These are phyloP conservation scores for Strobilomyces confusus DNA, from an alignment of 768 basidiomycete genomes.

Conservation along the genomic window DNA sequence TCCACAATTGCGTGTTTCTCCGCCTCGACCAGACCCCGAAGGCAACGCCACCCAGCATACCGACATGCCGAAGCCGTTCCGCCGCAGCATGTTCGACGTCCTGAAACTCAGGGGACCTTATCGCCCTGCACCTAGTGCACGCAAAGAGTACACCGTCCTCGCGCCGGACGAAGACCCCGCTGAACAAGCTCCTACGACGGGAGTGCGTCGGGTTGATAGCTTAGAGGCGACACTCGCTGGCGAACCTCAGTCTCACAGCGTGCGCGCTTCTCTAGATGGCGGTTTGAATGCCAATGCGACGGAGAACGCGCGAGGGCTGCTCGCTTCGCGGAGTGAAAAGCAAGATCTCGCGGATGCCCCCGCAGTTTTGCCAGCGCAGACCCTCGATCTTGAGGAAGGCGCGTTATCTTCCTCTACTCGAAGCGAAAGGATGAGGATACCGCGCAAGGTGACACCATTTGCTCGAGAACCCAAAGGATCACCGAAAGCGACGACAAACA, in stretches of 20 bases:
- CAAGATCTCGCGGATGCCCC: neutral
- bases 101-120: conserved; percentile 13
- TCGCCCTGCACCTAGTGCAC: neutral
- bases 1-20: conserved; percentile 3
- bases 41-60: neutral
- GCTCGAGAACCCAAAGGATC: neutral
- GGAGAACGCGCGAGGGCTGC: neutral
- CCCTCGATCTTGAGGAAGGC: neutral
- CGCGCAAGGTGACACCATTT: conserved; percentile 11
- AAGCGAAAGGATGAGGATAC: neutral
- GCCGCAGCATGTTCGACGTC: conserved; percentile 22
- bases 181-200: neutral
- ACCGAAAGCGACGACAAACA: neutral
- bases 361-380: neutral
- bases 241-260: neutral
- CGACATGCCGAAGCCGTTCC: conserved; percentile 13
- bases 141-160: neutral
- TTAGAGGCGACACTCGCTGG: neutral
- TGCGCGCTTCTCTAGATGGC: conserved; percentile 1
- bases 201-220: conserved; percentile 1
- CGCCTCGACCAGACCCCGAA: neutral
- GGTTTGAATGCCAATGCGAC: neutral
- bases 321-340: neutral
- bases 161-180: neutral
- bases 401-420: neutral